Percentiles rank a stretch among this genome's conserved stretches.
These are phyloP conservation scores for Calonectria leucothoes DNA, from an alignment of 2,329 filamentous ascomycete species.

Conservation along the genomic window DNA sequence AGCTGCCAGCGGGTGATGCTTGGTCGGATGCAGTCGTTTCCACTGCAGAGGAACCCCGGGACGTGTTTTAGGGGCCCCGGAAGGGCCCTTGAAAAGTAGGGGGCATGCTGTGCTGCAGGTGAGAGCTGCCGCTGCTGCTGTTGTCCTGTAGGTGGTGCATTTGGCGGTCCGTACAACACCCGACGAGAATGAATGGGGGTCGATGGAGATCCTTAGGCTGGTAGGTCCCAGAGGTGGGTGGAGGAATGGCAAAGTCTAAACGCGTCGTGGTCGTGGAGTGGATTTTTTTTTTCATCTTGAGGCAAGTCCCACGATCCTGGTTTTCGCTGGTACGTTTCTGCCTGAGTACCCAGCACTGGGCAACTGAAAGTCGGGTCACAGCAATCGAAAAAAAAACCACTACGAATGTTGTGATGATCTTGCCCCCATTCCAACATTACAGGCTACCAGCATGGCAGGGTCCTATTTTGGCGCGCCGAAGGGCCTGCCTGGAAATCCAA, in stretches of 20 bases:
- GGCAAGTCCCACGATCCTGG: conserved; percentile 39
- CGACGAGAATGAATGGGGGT: conserved; percentile 28
- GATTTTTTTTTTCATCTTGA: conserved; percentile 40
- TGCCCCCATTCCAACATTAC: conserved; percentile 11
- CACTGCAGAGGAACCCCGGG: conserved; percentile 16
- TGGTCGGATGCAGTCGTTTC: conserved; percentile 9
- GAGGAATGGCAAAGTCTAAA: conserved; percentile 34
- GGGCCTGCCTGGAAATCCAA: neutral
- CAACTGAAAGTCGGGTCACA: conserved; percentile 25
- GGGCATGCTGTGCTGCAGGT: conserved; percentile 18
- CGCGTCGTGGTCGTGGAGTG: conserved; percentile 35
- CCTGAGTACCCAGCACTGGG: conserved; percentile 29
- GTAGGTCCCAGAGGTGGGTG: conserved; percentile 25
- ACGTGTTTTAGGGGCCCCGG: neutral
- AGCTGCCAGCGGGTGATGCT: conserved; percentile 13
- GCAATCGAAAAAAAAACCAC: conserved; percentile 5
- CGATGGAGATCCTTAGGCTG: conserved; percentile 27
- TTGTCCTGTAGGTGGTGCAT: conserved; percentile 14
- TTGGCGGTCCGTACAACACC: conserved; percentile 8
- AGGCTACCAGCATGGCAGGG: neutral
- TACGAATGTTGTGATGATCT: neutral
- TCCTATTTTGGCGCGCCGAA: neutral
- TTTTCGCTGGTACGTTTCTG: conserved; percentile 37
- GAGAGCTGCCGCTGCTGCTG: conserved; percentile 12
- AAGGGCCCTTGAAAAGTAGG: neutral